A percentile compares a stretch with the other conserved stretches of the same genome.
Conservation (phyloP, 352 stramenopile genomes). For the Thalassiosira hispida region DNA sequence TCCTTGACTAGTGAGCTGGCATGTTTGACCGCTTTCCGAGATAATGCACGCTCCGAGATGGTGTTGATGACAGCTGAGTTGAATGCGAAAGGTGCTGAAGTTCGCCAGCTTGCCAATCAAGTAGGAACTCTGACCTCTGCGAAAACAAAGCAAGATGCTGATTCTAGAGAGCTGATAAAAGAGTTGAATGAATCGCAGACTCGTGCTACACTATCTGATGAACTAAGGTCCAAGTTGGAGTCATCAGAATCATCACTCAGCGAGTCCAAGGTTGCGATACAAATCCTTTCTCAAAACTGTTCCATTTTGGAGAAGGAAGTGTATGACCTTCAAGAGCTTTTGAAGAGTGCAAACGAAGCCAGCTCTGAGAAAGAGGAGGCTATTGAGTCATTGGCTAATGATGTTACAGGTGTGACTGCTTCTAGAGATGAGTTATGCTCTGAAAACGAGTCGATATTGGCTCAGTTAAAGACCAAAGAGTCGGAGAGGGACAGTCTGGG, state of each 20-base stretch:
- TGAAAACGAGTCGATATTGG: not conserved
- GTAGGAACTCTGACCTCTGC: not conserved
- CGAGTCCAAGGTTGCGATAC: not conserved
- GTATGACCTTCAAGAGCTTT: not conserved
- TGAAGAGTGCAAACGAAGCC: not conserved
- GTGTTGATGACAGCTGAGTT: not conserved
- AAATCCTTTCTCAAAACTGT: not conserved
- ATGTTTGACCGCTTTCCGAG: not conserved
- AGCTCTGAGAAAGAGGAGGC: conserved; percentile 4
- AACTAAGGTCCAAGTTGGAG: conserved; percentile 4
- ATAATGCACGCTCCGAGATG: conserved; percentile 10
- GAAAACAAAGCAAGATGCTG: not conserved
- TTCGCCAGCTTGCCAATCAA: conserved; percentile 15
- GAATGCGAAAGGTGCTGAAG: conserved; percentile 12
- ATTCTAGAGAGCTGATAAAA: conserved; percentile 3
- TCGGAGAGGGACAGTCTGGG: not conserved
- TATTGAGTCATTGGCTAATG: not conserved
- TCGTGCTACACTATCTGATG: not conserved
- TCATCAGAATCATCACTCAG: conserved; percentile 2
- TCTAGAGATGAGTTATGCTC: conserved; percentile 4
- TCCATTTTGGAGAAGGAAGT: not conserved
- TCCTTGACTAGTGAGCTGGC: conserved; percentile 12
- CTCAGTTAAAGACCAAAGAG: conserved; percentile 13
- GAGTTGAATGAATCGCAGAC: conserved; percentile 2
- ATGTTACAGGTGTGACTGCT: conserved; percentile 9